Percentiles rank a stretch among this genome's conserved stretches.
Conservation (phyloP, 2,329 filamentous ascomycete species). For the Whalleya microplaca region DNA sequence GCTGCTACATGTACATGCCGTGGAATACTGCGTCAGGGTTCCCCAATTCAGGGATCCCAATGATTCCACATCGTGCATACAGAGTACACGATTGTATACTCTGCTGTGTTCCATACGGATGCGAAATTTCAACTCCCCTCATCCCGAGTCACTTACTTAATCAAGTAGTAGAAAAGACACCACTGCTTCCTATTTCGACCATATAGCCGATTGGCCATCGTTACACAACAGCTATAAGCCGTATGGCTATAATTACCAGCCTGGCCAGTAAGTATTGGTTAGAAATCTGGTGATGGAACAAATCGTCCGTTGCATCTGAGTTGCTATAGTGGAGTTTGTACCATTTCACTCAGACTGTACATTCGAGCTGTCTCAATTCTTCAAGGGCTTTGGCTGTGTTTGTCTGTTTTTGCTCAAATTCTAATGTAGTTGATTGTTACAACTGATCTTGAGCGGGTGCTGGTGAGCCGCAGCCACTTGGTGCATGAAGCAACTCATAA, state of each 20-base stretch:
- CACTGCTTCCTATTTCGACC: not conserved
- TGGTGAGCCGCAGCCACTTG: too few species aligned
- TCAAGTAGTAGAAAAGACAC: not conserved
- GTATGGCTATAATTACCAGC: not conserved
- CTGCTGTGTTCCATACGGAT: not conserved
- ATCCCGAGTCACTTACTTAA: not conserved
- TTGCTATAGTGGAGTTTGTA: not conserved
- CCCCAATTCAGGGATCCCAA: constrained; percentile 9
- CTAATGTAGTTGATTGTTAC: not conserved
- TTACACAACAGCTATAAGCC: not conserved
- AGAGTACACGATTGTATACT: not conserved
- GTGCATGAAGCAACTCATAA: not conserved
- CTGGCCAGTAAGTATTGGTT: too few species aligned
- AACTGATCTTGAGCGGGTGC: not conserved
- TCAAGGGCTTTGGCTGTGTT: not conserved
- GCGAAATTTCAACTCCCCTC: not conserved
- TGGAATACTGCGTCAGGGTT: not conserved
- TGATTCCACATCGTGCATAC: constrained; percentile 9
- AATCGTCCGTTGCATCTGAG: too few species aligned
- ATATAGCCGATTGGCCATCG: not conserved
- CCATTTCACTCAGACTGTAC: not conserved
- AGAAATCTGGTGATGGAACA: too few species aligned
- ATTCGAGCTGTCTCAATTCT: not conserved
- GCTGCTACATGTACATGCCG: not conserved
- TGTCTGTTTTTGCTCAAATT: not conserved